phyloP scores from a whole-genome alignment of 148 eudicot species.

The Rhododendron vialii region DNA sequence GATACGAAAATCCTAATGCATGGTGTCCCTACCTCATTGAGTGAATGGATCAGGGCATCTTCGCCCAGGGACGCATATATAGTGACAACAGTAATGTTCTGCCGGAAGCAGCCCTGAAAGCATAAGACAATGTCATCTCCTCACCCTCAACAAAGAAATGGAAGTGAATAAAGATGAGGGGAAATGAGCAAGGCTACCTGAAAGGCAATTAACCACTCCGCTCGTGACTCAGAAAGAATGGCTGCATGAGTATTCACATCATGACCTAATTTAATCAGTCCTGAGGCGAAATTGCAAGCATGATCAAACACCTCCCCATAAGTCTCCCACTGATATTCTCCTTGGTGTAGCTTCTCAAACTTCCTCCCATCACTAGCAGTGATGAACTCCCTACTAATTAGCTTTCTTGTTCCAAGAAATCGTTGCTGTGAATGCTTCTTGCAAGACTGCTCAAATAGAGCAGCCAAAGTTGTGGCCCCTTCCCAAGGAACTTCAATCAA shows the following conservation, averaged over 20 bases:
- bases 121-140: conserved; percentile 5
- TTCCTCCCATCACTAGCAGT: conserved; percentile 79
- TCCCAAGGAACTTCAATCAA: conserved; percentile 85
- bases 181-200: conserved; percentile 43
- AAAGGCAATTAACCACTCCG: conserved; percentile 89
- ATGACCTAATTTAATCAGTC: conserved; percentile 81
- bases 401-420: conserved; percentile 76
- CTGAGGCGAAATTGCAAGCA: conserved; percentile 78
- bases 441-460: conserved; percentile 91
- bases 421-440: conserved; percentile 47
- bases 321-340: conserved; percentile 84
- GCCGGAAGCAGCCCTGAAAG: conserved; percentile 86
- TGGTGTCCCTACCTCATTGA: conserved; percentile 62
- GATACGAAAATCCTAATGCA: neutral
- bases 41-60: conserved; percentile 84
- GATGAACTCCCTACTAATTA: conserved; percentile 49
- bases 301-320: conserved; percentile 70
- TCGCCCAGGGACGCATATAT: conserved; percentile 96
- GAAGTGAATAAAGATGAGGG: neutral
- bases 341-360: conserved; percentile 91
- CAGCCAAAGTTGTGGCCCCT: conserved; percentile 83
- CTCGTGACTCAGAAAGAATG: conserved; percentile 84
- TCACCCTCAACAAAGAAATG: neutral
- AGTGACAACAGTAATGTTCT: conserved; percentile 79
- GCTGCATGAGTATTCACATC: conserved; percentile 82